A percentile compares a stretch with the other conserved stretches of the same genome.
phyloP scores from a whole-genome alignment of 768 basidiomycete species.

The Lentinula detonsa region DNA sequence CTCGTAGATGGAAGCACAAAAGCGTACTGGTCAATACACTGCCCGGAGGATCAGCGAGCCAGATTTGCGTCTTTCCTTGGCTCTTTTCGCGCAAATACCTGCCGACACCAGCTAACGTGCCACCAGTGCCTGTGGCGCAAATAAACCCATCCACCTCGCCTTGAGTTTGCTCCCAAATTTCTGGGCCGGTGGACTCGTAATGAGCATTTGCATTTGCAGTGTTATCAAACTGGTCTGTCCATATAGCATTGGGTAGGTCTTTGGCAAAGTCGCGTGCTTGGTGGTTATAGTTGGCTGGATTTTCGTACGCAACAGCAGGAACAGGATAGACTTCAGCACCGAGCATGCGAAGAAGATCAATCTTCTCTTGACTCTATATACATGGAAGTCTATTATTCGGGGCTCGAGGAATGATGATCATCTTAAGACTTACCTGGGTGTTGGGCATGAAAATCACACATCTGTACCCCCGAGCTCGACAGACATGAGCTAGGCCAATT shows the following conservation, averaged over 20 bases:
- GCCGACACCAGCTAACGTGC: constrained; percentile 88
- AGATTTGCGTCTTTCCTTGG: constrained; percentile 72
- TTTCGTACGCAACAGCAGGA: constrained; percentile 93
- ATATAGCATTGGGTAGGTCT: constrained; percentile 71
- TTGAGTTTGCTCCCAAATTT: constrained; percentile 88
- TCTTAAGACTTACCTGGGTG: constrained; percentile 54
- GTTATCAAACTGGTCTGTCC: constrained; percentile 99
- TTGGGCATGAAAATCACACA: constrained; percentile 99
- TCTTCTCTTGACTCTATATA: constrained; percentile 93
- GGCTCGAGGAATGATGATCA: background rate
- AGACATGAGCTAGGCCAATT: constrained; percentile 93
- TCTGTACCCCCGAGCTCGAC: constrained; percentile 87
- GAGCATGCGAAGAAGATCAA: constrained; percentile 94
- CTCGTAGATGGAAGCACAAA: background rate
- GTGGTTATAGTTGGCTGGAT: constrained; percentile 96
- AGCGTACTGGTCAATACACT: constrained; percentile 71
- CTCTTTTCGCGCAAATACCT: constrained; percentile 81
- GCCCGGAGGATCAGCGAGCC: constrained; percentile 96
- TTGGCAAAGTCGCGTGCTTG: constrained; percentile 88
- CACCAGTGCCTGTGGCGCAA: constrained; percentile 93
- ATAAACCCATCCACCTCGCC: constrained; percentile 86
- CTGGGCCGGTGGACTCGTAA: constrained; percentile 88
- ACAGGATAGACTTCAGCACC: constrained; percentile 97
- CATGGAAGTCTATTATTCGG: background rate
- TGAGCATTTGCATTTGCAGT: constrained; percentile 86